Evolutionary conservation across 2,329 filamentous ascomycete genomes (phyloP).

Genomic region (Gnomoniopsis sp.): DNA sequence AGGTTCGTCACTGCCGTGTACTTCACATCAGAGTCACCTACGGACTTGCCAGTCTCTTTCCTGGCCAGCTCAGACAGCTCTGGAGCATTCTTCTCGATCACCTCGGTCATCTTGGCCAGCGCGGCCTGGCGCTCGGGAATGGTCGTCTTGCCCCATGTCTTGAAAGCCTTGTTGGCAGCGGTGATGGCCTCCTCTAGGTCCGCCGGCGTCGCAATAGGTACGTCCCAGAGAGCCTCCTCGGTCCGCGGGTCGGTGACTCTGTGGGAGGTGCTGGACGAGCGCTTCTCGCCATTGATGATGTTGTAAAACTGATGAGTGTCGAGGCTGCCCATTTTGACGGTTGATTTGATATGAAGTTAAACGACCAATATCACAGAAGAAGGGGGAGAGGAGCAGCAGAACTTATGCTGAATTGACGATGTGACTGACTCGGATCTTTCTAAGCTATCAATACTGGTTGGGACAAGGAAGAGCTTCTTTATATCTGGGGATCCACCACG

Average conservation of each 20-base stretch:
- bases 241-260: slow-evolving; percentile 43
- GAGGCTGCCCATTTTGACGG: slow-evolving; percentile 11
- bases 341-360: not conserved
- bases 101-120: slow-evolving; percentile 37
- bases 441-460: too few species aligned
- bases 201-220: slow-evolving; percentile 37
- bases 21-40: not conserved
- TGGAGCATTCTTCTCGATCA: slow-evolving; percentile 35
- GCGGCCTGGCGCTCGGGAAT: slow-evolving; percentile 38
- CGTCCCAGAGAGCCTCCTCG: slow-evolving; percentile 40
- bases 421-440: too few species aligned
- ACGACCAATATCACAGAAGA: too few species aligned
- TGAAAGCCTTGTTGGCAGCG: slow-evolving; percentile 42
- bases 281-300: slow-evolving; percentile 40
- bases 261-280: slow-evolving; percentile 29
- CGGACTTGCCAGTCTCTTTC: slow-evolving; percentile 51
- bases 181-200: slow-evolving; percentile 45
- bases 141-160: slow-evolving; percentile 42
- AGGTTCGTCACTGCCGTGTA: not conserved
- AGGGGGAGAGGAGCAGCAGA: not conserved
- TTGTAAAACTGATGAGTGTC: slow-evolving; percentile 35
- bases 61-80: slow-evolving; percentile 43
- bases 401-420: not conserved
- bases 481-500: too few species aligned
- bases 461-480: too few species aligned